These are phyloP conservation scores for Yamadazyma buinensis DNA, from an alignment of 1,139 yeast genomes.

Conservation along the genomic window DNA sequence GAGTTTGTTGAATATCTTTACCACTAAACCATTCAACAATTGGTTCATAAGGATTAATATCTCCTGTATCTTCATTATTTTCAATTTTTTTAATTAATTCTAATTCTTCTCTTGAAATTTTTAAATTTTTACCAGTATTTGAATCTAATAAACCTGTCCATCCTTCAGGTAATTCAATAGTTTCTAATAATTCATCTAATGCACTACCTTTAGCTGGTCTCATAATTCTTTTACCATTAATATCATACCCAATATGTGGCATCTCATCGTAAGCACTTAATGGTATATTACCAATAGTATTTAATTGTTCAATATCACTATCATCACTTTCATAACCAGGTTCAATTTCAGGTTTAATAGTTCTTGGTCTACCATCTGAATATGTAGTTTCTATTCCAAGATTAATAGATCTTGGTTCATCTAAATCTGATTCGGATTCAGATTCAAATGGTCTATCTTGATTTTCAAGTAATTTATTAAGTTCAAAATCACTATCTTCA, in stretches of 20 bases:
- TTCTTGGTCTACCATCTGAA: slow-evolving; percentile 78
- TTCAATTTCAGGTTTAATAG: slow-evolving; percentile 81
- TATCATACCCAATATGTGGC: slow-evolving; percentile 97
- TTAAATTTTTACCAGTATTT: slow-evolving; percentile 82
- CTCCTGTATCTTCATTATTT: slow-evolving; percentile 75
- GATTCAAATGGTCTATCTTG: slow-evolving; percentile 35
- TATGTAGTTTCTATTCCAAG: slow-evolving; percentile 47
- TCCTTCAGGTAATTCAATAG: slow-evolving; percentile 93
- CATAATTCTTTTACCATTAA: slow-evolving; percentile 97
- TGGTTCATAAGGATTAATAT: slow-evolving; percentile 86
- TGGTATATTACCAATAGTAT: slow-evolving; percentile 93
- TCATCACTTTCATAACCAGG: slow-evolving; percentile 94
- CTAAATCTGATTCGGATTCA: slow-evolving; percentile 31
- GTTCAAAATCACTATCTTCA: slow-evolving; percentile 54
- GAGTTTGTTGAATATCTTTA: slow-evolving; percentile 84
- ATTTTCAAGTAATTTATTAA: slow-evolving; percentile 52
- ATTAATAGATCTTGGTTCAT: slow-evolving; percentile 47
- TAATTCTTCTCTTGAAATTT: slow-evolving; percentile 83
- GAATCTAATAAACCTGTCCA: slow-evolving; percentile 97
- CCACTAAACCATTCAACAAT: slow-evolving; percentile 94
- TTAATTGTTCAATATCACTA: slow-evolving; percentile 69
- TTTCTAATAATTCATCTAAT: slow-evolving; percentile 79
- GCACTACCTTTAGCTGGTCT: slow-evolving; percentile 98
- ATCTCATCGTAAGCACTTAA: slow-evolving; percentile 90
- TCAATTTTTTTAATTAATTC: slow-evolving; percentile 86